Base-by-base conservation (phyloP, 148 eudicot genomes). In the Cornus kousa region DNA sequence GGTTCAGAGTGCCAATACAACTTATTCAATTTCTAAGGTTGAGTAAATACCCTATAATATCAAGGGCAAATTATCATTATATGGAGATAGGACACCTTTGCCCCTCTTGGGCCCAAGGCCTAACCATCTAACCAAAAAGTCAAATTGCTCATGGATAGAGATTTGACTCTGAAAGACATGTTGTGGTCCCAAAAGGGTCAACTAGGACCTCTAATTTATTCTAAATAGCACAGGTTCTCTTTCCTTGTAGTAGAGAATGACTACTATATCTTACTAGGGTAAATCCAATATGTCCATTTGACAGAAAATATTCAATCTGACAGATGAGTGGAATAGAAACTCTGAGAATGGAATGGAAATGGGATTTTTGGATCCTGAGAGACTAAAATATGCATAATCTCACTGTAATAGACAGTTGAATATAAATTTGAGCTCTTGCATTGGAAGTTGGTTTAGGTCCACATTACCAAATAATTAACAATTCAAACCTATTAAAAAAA, bases 311-410 rank as follows among this genome's bases (percentile, higher is more conserved):
- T 79, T 80, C 78, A 83, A 82, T 77, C 94, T 90, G 94, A 90
- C 94, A 88, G 76, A 87, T 87, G 90, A 91, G 90, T 90, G 80
- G 89, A 88, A 89, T 87, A 89, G 90, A 91, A 89, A 86, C 88
- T 84, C 37, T 65, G 73, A 33, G 90, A 87, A 87, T 88, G 89
- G 91, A 90, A 88, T 91, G 87, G 91, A 87, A 89, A 77, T 65
- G 75, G 80, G 73, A 87, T 82, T 84, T 80, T 87, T 55, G 83
- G 88, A 88, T 88, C 84, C 84, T 84, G 86, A 85, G 84, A 81
- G 67, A 74, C 72, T 78, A 68, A 59, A 48, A 59, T 46, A 23
- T 70, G 64, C 13, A 20, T 23, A 66, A 39, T n/a, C 65, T 68
- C 39, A 67, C 35, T 33, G 82, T 67, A 79, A 37, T 74, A 77